A percentile compares a stretch with the other conserved stretches of the same genome.
Evolutionary conservation across 768 basidiomycete species (phyloP).

Genomic region (Tricholoma sp.): DNA sequence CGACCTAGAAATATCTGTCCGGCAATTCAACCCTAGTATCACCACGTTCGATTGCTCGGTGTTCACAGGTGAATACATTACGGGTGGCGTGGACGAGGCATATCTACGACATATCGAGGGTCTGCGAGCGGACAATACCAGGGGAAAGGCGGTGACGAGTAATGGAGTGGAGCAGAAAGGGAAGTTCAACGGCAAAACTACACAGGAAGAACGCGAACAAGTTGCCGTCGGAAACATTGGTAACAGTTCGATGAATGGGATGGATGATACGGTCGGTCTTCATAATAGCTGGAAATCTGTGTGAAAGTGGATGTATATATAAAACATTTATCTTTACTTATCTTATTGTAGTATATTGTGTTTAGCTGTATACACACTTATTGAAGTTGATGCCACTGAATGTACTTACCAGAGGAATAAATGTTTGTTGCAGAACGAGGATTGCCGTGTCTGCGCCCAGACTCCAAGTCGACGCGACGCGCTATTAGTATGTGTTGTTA

Average conservation of each 20-base stretch:
- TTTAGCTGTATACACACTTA: background rate
- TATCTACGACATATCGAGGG: constrained; percentile 76
- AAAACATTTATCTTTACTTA: constrained; percentile 7
- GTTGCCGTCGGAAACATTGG: constrained; percentile 21
- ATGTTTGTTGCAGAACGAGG: too few species aligned
- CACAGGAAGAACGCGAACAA: constrained; percentile 11
- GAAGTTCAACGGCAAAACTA: constrained; percentile 14
- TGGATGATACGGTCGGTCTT: constrained; percentile 75
- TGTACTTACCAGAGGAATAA: too few species aligned
- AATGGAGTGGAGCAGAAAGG: constrained; percentile 30
- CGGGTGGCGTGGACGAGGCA: constrained; percentile 81
- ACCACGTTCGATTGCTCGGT: constrained; percentile 91
- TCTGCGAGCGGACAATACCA: constrained; percentile 77
- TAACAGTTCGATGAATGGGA: constrained; percentile 49
- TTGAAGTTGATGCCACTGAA: too few species aligned
- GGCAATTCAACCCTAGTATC: constrained; percentile 77
- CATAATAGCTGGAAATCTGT: constrained; percentile 62
- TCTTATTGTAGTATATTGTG: constrained; percentile 3
- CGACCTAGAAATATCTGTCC: constrained; percentile 83
- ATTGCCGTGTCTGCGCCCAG: too few species aligned
- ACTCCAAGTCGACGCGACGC: too few species aligned
- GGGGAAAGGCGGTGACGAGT: constrained; percentile 43
- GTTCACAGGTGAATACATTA: constrained; percentile 95
- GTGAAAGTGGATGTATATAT: constrained; percentile 4
- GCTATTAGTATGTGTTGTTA: background rate